Base-by-base conservation (phyloP, 176 grass and related monocot species). In the Bothriochloa decipiens region DNA sequence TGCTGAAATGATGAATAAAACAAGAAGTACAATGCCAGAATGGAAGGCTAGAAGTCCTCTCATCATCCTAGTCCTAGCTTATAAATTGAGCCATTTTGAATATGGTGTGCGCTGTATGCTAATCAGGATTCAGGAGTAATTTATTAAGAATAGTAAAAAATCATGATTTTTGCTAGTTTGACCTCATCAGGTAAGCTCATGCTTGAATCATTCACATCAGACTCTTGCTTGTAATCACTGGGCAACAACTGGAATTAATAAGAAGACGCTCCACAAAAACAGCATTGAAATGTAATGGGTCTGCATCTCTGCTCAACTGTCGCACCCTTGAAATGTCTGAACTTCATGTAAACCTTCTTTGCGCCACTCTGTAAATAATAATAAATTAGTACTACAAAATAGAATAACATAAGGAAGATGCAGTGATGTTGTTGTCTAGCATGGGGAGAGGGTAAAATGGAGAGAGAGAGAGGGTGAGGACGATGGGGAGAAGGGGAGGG, bases 311-410 rank as follows among this genome's bases (percentile, higher is more conserved):
- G 75, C 37, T 90, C 91, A 42, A 90, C 77, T 76, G 81, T 65
- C 8, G 49, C 68, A 79, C 63, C 71, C 75, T 90, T 92, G 28
- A 83, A 81, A 79, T 98, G 93, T 70, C 35, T 85, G 83, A 86
- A 93, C 78, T 92, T 98, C 65, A 78, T 90, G 74, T 75, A 98
- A 73, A 80, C 87, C 70, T 90, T 98, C 87, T 92, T 90, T 76
- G 91, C 93, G 65, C 90, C 85, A 35, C 16, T 94, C 96, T 98
- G 89, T 40, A 89, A 97, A 53, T 26, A 83, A 78, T 13, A 85
- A 50, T 37, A 70, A 78, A 78, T 82, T 82, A 78, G 22, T 63
- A 82, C 73, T 46, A 45, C 12, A 82, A 73, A 72, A 15, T 47
- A 25, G 28, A 72, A 41, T 79, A 45, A 70, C 3, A 72, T 55